These are phyloP conservation scores for Barnettozyma californica DNA, from an alignment of 805 yeast genomes.

Conservation along the genomic window DNA sequence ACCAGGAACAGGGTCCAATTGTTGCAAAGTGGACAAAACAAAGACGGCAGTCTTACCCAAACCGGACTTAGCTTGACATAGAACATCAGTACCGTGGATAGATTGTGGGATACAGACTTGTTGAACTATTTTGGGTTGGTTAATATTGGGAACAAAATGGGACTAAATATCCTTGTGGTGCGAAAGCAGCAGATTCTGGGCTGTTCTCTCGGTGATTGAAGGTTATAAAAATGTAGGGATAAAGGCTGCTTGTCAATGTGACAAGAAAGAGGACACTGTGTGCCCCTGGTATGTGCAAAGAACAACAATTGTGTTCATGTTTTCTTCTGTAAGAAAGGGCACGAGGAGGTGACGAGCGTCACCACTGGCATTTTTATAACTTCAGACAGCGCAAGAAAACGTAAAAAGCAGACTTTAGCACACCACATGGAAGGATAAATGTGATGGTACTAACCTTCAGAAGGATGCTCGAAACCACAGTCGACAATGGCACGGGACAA, in stretches of 20 bases:
- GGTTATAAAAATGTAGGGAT: neutral
- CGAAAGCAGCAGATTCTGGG: neutral
- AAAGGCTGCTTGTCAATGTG: neutral
- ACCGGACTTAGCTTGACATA: constrained; percentile 99
- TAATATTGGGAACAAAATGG: constrained; percentile 6
- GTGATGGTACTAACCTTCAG: constrained; percentile 76
- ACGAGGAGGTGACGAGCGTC: neutral
- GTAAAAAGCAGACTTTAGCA: neutral
- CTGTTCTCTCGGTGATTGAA: neutral
- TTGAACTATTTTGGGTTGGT: constrained; percentile 53
- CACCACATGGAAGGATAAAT: neutral
- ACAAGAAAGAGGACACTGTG: neutral
- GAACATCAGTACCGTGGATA: constrained; percentile 93
- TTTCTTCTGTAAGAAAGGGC: neutral
- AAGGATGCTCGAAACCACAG: constrained; percentile 99
- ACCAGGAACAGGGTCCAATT: constrained; percentile 95
- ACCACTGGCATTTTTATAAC: constrained; percentile 2
- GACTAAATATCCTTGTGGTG: neutral
- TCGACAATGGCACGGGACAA: constrained; percentile 95
- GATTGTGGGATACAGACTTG: constrained; percentile 98
- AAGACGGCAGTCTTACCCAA: constrained; percentile 98
- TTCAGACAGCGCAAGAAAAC: neutral
- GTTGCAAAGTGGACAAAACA: constrained; percentile 92
- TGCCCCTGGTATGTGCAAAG: neutral
- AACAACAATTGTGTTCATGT: neutral